Percentiles rank a stretch among this genome's conserved stretches.
These are phyloP conservation scores for Chlamydomonas sphaeroides DNA, from an alignment of 139 green algal genomes.

Conservation along the genomic window DNA sequence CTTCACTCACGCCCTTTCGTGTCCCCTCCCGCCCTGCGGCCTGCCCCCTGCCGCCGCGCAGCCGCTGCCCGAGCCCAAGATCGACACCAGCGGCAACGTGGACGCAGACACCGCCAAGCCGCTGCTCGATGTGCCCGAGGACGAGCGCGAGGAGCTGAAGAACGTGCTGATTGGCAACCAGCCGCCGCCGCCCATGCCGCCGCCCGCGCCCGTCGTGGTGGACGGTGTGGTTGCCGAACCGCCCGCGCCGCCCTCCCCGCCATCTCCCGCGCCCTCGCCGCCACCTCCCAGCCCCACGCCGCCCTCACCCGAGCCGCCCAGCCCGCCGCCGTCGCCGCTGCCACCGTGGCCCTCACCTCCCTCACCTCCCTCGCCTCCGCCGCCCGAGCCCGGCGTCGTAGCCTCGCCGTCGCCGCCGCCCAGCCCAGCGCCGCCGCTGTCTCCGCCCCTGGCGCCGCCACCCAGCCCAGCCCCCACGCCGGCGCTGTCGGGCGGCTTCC, in stretches of 20 bases:
- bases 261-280: background rate
- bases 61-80: background rate
- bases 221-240: background rate
- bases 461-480: no score
- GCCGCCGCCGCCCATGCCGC: background rate
- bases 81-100: background rate
- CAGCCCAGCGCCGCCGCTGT: background rate
- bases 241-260: background rate
- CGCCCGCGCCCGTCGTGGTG: background rate
- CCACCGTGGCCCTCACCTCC: no score
- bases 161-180: background rate
- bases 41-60: background rate
- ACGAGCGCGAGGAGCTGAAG: background rate
- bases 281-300: background rate
- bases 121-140: background rate
- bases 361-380: no score
- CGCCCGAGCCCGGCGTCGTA: no score
- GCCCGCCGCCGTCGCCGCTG: background rate
- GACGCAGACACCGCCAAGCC: background rate
- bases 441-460: no score
- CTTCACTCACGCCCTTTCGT: background rate
- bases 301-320: background rate
- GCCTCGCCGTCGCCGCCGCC: no score
- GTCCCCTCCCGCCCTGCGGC: background rate
- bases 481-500: background rate